Evolutionary conservation across 306 rosid species (phyloP), one percentile per base, ranked within the genome.

Genomic region (cucumber (Cucumis sativus)): DNA sequence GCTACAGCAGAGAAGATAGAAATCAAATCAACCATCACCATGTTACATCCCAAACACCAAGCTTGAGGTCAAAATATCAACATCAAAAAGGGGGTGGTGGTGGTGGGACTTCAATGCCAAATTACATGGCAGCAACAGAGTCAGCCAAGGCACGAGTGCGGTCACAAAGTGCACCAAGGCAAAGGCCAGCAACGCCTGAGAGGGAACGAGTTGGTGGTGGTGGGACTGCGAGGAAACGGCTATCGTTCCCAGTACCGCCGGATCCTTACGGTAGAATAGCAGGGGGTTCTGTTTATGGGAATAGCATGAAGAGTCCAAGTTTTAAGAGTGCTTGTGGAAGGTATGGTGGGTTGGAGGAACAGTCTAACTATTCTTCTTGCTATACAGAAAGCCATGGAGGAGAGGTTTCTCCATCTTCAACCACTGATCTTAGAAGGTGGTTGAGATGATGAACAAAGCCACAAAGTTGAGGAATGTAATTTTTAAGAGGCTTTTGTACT

Each of bases 121-220:
- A 96, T 80, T 96, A 96, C 88, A 96, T 96, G 99, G 96, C 97
- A 0, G 98, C 98, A 10, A 96, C 99, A 0, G 99, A 92, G 90
- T 96, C 98, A 11, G 97, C 99, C 2, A 92, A 92, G 86, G 97
- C 98, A 12, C 83, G 99, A 5, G 84, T 88, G 10, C 89, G 99
- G 7, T 96, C 99, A 1, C 99, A 89, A 56, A 96, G 99, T 16
- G 97, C 99, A 0, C 99, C 99, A 0, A 84, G 97, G 84, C 99
- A 96, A 83, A 87, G 99, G 84, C 96, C 98, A 0, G 80, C 86
- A 0, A 95, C 99, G 0, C 99, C 97, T 0, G 99, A 95, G 85
- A 86, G 90, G 81, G 99, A 96, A 33, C 84, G 97, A 65, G 83
- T 23, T n/a, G 59, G 97, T n/a, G 59, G 97, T n/a, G 59, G 97